phyloP scores from a whole-genome alignment of 257 asterid genomes.

The Solanum virginianum region DNA sequence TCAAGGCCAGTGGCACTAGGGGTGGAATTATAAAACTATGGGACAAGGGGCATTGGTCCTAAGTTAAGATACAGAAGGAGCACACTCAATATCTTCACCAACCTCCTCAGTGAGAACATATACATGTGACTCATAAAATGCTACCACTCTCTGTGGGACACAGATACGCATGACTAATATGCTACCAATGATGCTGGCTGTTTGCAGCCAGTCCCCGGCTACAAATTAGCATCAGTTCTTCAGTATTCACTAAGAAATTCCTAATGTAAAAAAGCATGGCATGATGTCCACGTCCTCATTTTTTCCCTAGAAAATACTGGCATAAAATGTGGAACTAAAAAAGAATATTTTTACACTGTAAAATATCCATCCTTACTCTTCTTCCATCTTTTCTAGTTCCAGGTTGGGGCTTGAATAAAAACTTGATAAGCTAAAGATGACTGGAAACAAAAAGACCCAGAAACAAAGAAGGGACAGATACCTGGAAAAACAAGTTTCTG shows the following conservation, averaged over 20 bases:
- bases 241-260: not conserved
- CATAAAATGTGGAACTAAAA: not conserved
- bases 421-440: not conserved
- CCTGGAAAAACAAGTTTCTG: constrained; percentile 88
- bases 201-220: not conserved
- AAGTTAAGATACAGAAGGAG: no score
- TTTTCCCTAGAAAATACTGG: not conserved
- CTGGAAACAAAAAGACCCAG: not conserved
- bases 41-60: no score
- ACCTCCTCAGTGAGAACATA: not conserved
- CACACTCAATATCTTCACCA: not conserved
- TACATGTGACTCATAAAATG: not conserved
- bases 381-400: not conserved
- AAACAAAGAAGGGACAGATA: constrained; percentile 6
- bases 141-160: not conserved
- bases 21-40: no score
- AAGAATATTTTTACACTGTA: not conserved
- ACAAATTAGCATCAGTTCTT: not conserved
- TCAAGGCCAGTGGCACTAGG: no score
- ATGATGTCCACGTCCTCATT: not conserved
- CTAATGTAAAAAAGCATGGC: not conserved
- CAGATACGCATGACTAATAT: not conserved
- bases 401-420: not conserved
- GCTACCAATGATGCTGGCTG: not conserved
- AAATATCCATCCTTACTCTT: not conserved